phyloP scores from a whole-genome alignment of 1,284 basidiomycete species.

The Irpex rosettiformis region DNA sequence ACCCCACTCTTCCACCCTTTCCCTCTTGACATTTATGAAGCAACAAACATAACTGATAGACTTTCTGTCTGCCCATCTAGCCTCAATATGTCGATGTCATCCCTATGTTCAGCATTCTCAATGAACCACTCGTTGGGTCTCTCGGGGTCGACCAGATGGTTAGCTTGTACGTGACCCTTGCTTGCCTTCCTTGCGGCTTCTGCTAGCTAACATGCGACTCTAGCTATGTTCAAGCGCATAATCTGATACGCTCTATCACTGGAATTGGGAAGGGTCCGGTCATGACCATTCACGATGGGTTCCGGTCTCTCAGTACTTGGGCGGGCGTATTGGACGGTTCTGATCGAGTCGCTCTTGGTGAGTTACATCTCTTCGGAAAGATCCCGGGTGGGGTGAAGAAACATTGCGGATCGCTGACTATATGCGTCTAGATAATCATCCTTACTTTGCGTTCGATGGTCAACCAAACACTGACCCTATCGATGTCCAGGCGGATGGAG shows the following conservation, averaged over 20 bases:
- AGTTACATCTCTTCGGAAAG: constrained; percentile 25
- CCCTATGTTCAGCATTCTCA: constrained; percentile 42
- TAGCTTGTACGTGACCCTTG: constrained; percentile 30
- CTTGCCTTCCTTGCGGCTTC: constrained; percentile 4
- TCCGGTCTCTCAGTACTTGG: constrained; percentile 35
- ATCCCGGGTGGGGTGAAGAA: constrained; percentile 25
- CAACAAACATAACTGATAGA: neutral
- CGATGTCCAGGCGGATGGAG: constrained; percentile 28
- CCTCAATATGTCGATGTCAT: constrained; percentile 49
- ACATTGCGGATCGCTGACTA: too few relatives aligned
- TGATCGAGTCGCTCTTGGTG: constrained; percentile 54
- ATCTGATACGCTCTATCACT: constrained; percentile 52
- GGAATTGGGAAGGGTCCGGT: constrained; percentile 55
- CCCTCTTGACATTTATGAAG: neutral
- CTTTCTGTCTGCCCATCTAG: constrained; percentile 4
- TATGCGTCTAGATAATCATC: constrained; percentile 48
- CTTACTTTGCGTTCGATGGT: constrained; percentile 40
- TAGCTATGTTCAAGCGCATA: constrained; percentile 54
- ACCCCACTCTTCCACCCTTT: too few relatives aligned
- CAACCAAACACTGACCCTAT: constrained; percentile 33
- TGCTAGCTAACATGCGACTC: constrained; percentile 50
- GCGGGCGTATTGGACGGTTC: constrained; percentile 49
- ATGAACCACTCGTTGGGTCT: constrained; percentile 35
- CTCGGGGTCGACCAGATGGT: constrained; percentile 36
- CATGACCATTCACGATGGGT: constrained; percentile 52